Base-by-base conservation (phyloP, 2,329 filamentous ascomycete genomes). In the Triangularia verruculosa region DNA sequence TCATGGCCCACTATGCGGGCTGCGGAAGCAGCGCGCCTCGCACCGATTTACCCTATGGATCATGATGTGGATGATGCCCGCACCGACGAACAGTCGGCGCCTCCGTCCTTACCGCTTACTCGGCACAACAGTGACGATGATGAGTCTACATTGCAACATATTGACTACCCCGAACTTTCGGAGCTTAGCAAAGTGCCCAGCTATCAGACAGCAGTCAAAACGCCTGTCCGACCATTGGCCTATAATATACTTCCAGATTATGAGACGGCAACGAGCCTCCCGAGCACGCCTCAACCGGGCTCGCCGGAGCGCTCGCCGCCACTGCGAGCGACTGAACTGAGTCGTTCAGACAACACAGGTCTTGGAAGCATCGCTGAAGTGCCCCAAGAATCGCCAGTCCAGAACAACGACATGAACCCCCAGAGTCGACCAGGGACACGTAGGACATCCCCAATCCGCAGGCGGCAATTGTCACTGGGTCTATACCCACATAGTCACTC, bases 131-230 rank as follows among this genome's bases (percentile, higher is more conserved):
- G 82, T 70, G 79, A 77, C 64, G 83, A 84, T 59, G 77, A 80
- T 9, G 74, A 76, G 4, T 84, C 83, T 15, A 82, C 82, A 4
- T 78, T 82, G 62, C 80, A 82, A 68, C 83, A 87, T 66, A 70
- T 82, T 57, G 83, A 88, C 64, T 80, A 81, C 56, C 78, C 81
- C 17, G 86, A 90, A 66, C 77, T 91, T 68, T 83, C 84, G 56
- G 84, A 87, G 67, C 78, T 93, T 51, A 89, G 82, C 73, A 89
- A 89, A 68, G 90, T 93, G 1, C 90, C 90, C 1, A 93, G 90
- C 62, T 93, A 93, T 73, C 83, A 84, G 15, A 93, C 90, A 1
- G 90, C 90, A 0, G 85, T 92, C 25, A 86, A 85, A 67, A 85
- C 87, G 0, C 85, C 87, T 4, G 83, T 86, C 15, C 67, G 76